Evolutionary conservation across 345 rosid species (phyloP), one percentile per base, ranked within the genome.

Genomic region (Streptanthus diversifolius): DNA sequence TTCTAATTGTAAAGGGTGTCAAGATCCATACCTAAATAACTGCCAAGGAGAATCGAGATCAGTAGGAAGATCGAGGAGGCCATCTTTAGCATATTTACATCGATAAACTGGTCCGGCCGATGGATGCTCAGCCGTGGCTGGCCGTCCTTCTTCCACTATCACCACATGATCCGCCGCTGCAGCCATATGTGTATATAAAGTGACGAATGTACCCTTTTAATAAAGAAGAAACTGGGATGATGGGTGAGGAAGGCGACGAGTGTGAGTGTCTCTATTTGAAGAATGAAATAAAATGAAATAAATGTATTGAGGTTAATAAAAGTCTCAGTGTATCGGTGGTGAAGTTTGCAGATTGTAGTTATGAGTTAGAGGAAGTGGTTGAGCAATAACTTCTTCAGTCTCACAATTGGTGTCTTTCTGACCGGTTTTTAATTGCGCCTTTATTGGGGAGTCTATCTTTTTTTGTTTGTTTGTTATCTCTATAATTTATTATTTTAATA

Each of bases 21-120:
- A 66, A 35, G 43, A 57, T 59, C 47, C 55, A 33, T 60, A 88
- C 99, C 93, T 83, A 51, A 95, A 80, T 79, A 91, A 84, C 70
- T 95, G 86, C 99, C 99, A 95, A 5, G 99, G 99, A 75, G 96
- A 90, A 15, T 87, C 74, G 67, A 87, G 53, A 3, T 83, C 81
- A 0, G 70, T 62, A 32, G 96, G 90, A 66, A 83, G 59, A 66
- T 83, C 79, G 40, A 91, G 40, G 21, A 90, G 88, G n/a, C 93
- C 95, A 69, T 91, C 90, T 77, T 85, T 81, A 24, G 98, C 90
- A 66, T 88, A 88, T 47, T 76, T 82, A 85, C 88, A 83, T 74
- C 98, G 85, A 70, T 84, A 95, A 75, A 90, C 97, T 19, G 96
- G 97, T 12, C 98, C 97, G 0, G 87, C 83, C 3, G 93, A 82